Evolutionary conservation across 2,329 filamentous ascomycete species (phyloP), one percentile per base, ranked within the genome.

Genomic region (Sphaerostilbella broomeana): DNA sequence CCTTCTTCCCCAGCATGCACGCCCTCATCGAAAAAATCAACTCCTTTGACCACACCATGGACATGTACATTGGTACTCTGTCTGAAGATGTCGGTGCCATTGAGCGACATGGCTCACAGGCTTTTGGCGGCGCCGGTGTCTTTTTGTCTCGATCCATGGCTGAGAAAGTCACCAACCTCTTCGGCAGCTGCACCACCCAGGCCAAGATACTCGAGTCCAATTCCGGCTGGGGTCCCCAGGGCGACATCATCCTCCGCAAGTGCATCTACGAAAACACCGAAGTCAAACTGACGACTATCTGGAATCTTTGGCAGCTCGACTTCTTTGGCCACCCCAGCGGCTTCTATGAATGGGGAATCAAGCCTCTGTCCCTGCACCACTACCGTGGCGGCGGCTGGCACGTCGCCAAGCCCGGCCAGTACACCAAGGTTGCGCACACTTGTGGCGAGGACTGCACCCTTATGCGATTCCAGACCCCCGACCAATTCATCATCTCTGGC

Each of bases 201-300:
- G 54, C 72, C 44, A 77, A 75, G 60, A 61, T 77, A 34, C 56
- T 62, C 27, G 70, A 77, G 50, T 64, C 73, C 13, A 69, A 77
- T 55, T 70, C 71, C 1, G 74, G 74, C 37, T 77, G 73, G 72
- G 74, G 74, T 3, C 69, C 73, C 7, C 71, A 74, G 52, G 77
- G 77, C 30, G 77, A 81, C 49, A 77, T 77, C 41, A 63, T 78
- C 21, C 68, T 81, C 17, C 72, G 75, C 39, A 74, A 78, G 51
- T 81, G 77, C 58, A 73, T 81, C 51, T 80, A 80, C 58, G 71
- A 77, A 48, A 71, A 81, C 55, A 77, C 76, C 3, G 67, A 72
- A 22, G 72, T 73, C 8, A 69, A 70, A n/a, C 56, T 81, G 36
- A 76, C 73, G 2, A 65, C 71, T 11, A 58, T 80, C 40, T 68